Evolutionary conservation across 2,329 filamentous ascomycete genomes (phyloP), one percentile per base, ranked within the genome.

Genomic region (Apiospora hydei): DNA sequence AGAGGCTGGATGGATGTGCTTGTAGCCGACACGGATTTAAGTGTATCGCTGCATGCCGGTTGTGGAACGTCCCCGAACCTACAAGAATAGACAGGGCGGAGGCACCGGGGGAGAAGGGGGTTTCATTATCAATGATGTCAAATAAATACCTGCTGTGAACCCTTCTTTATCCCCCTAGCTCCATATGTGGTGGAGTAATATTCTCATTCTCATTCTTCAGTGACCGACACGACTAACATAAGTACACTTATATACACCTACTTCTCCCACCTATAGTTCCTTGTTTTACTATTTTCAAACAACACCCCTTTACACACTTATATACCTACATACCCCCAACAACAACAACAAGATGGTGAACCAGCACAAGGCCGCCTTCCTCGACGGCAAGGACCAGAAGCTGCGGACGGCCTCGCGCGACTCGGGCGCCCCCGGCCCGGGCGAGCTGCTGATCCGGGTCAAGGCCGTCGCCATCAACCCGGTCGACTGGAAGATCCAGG

Each of bases 401-500:
- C 67, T 69, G n/a, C 67, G 67, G 24, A 47, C 30, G 26, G 67
- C 30, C 26, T 14, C 30, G 24, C 43, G 43, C 26, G 67, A 69
- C 44, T 49, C 67, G 46, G 43, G 18, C 67, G 8, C 43, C 24
- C 67, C 67, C 6, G 67, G 44, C 26, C 24, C 68, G 38, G 70
- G 69, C 30, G 73, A 73, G 71, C 72, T 74, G 30, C 72, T 34
- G 41, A 69, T 74, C 69, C 71, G 70, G 67, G 71, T 74, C 44
- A 71, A 69, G 44, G 77, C 78, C 2, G 77, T 80, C 0, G 81
- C 81, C 18, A 78, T 82, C 67, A 82, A 82, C 81, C 72, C 77
- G 71, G 71, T 81, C 7, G 81, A 83, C 75, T 81, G 80, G 77
- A 83, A 83, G 72, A 75, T 81, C 7, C 80, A 81, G 38, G 76